Percentiles rank a stretch among this genome's conserved stretches.
Evolutionary conservation across 352 stramenopile species (phyloP).

Genomic region (Phytophthora brassicae): DNA sequence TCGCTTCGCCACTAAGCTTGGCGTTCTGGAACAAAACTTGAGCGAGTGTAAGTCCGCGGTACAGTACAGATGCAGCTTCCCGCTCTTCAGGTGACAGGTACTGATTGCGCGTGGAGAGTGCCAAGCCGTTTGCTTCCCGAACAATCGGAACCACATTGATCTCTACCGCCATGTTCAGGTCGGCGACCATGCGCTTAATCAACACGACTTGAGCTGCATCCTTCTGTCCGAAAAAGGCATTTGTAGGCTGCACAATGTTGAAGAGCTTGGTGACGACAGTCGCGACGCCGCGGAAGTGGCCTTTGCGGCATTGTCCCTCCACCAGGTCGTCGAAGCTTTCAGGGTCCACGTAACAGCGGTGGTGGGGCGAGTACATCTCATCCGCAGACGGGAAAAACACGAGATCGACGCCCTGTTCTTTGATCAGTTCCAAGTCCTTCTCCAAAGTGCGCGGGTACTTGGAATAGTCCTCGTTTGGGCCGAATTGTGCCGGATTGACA

Average conservation of each 20-base stretch:
- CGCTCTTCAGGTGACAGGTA: conserved; percentile 94
- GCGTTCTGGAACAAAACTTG: conserved; percentile 46
- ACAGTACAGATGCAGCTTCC: conserved; percentile 85
- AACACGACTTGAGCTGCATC: conserved; percentile 97
- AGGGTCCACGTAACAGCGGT: conserved; percentile 92
- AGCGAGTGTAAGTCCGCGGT: conserved; percentile 69
- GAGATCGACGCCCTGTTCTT: conserved; percentile 87
- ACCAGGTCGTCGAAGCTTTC: conserved; percentile 93
- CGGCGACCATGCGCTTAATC: conserved; percentile 94
- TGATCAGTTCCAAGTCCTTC: conserved; percentile 88
- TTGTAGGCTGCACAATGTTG: conserved; percentile 96
- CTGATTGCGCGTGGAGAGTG: conserved; percentile 97
- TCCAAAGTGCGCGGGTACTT: conserved; percentile 98
- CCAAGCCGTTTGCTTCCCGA: conserved; percentile 95
- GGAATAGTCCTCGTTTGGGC: conserved; percentile 96
- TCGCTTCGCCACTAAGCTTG: conserved; percentile 23
- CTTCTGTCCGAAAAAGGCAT: conserved; percentile 99
- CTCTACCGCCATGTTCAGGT: conserved; percentile 96
- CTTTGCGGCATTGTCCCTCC: conserved; percentile 92
- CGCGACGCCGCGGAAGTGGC: conserved; percentile 98
- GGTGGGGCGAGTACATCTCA: conserved; percentile 88
- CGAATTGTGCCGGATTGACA: conserved; percentile 99
- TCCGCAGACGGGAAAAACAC: conserved; percentile 85
- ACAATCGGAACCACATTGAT: conserved; percentile 92
- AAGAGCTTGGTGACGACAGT: conserved; percentile 99